phyloP scores from a whole-genome alignment of 768 basidiomycete genomes.

The Wakefieldia striispora region DNA sequence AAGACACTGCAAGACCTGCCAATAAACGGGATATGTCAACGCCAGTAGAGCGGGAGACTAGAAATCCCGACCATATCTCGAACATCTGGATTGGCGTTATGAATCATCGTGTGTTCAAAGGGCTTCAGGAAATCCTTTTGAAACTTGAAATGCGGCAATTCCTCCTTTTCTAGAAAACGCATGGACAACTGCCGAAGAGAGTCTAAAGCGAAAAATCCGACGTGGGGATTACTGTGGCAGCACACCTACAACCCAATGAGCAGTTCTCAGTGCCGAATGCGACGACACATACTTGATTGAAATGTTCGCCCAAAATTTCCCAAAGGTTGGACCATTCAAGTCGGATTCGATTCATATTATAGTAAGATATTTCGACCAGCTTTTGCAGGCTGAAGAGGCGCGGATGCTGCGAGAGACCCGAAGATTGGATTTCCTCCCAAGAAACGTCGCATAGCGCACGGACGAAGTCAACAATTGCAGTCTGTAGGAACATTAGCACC shows the following conservation, averaged over 20 bases:
- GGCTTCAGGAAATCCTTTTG: slow-evolving; percentile 99
- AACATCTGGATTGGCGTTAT: slow-evolving; percentile 93
- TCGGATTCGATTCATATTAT: slow-evolving; percentile 98
- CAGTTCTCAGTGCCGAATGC: neutral
- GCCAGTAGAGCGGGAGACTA: neutral
- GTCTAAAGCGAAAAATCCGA: slow-evolving; percentile 95
- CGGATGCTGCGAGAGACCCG: slow-evolving; percentile 90
- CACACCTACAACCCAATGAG: slow-evolving; percentile 65
- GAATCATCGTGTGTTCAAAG: slow-evolving; percentile 96
- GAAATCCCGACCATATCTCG: slow-evolving; percentile 80
- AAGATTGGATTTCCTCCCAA: slow-evolving; percentile 99
- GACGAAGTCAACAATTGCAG: slow-evolving; percentile 97
- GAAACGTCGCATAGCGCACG: slow-evolving; percentile 95
- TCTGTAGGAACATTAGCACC: slow-evolving; percentile 44
- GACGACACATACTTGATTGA: slow-evolving; percentile 75
- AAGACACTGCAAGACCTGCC: slow-evolving; percentile 90
- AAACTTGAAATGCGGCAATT: slow-evolving; percentile 96
- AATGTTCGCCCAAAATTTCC: slow-evolving; percentile 97
- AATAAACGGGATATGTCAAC: neutral
- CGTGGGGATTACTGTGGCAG: slow-evolving; percentile 96
- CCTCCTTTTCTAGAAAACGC: slow-evolving; percentile 99
- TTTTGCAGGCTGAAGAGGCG: slow-evolving; percentile 97
- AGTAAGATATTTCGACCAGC: slow-evolving; percentile 98
- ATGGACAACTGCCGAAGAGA: slow-evolving; percentile 95
- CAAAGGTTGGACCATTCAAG: slow-evolving; percentile 98